Evolutionary conservation across 2,329 filamentous ascomycete species (phyloP).

Genomic region (Cladosporium oxysporum): DNA sequence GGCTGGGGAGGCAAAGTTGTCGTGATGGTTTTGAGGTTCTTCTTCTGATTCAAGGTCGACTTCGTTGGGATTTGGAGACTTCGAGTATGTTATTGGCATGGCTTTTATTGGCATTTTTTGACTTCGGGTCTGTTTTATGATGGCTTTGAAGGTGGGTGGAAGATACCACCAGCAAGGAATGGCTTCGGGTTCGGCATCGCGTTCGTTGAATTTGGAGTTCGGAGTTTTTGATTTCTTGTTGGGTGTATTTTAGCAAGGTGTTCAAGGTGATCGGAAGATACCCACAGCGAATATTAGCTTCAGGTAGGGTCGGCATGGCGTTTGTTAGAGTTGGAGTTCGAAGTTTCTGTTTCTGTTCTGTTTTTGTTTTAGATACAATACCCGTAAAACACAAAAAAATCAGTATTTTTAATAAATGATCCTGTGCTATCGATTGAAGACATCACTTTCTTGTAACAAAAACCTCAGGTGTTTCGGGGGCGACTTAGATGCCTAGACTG

Average conservation of each 20-base stretch:
- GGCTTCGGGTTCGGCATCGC: background rate
- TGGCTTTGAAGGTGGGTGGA: background rate
- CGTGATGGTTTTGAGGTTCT: background rate
- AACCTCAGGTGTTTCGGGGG: background rate
- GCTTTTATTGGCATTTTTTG: background rate
- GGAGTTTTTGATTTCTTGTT: background rate
- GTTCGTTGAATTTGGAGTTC: background rate
- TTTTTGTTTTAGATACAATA: background rate
- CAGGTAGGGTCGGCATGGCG: too few species aligned
- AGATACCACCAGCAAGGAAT: background rate
- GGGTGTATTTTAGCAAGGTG: background rate
- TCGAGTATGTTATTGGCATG: background rate
- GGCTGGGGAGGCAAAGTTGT: background rate
- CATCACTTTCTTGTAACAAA: background rate
- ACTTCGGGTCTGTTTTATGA: background rate
- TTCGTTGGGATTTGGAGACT: background rate
- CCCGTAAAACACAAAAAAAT: background rate
- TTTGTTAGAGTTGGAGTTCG: too few species aligned
- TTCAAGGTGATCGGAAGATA: background rate
- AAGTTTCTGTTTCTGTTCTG: too few species aligned
- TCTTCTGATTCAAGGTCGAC: background rate
- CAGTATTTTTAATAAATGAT: background rate
- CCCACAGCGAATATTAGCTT: too few species aligned
- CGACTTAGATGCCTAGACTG: background rate
- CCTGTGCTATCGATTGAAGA: background rate